These are phyloP conservation scores for Leptographium lundbergii DNA, from an alignment of 2,329 filamentous ascomycete genomes.

Conservation along the genomic window DNA sequence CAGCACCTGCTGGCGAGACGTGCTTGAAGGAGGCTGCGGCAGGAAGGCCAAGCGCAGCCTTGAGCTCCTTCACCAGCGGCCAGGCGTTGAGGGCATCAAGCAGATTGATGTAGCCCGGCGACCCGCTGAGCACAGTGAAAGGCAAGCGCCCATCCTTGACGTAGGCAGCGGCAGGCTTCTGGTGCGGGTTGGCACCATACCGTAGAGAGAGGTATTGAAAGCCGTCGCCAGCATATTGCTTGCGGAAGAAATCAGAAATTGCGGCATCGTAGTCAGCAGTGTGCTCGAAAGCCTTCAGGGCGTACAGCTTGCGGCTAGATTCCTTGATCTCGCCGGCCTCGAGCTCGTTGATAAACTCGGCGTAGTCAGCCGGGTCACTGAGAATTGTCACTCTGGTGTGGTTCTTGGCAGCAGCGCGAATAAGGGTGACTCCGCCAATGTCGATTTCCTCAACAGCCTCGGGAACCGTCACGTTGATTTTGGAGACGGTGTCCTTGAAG, in stretches of 20 bases:
- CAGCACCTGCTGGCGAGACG: slow-evolving; percentile 90
- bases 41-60: slow-evolving; percentile 71
- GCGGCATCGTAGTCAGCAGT: slow-evolving; percentile 93
- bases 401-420: slow-evolving; percentile 96
- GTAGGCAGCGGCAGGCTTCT: slow-evolving; percentile 88
- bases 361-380: slow-evolving; percentile 86
- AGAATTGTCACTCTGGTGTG: slow-evolving; percentile 91
- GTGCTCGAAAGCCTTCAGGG: slow-evolving; percentile 96
- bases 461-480: slow-evolving; percentile 90
- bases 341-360: slow-evolving; percentile 84
- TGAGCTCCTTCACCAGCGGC: slow-evolving; percentile 93
- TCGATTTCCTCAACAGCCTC: slow-evolving; percentile 99
- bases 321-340: slow-evolving; percentile 78
- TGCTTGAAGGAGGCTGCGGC: slow-evolving; percentile 98
- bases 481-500: slow-evolving; percentile 96
- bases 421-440: slow-evolving; percentile 92
- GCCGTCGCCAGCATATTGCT: slow-evolving; percentile 83
- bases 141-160: slow-evolving; percentile 61
- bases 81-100: slow-evolving; percentile 94
- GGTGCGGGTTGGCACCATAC: slow-evolving; percentile 95
- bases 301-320: slow-evolving; percentile 74
- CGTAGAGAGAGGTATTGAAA: slow-evolving; percentile 73
- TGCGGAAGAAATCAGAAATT: slow-evolving; percentile 94
- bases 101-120: slow-evolving; percentile 94
- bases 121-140: slow-evolving; percentile 86